Percentiles rank a stretch among this genome's conserved stretches.
These are phyloP conservation scores for Bipolaris bicolor DNA, from an alignment of 2,329 filamentous ascomycete genomes.

Conservation along the genomic window DNA sequence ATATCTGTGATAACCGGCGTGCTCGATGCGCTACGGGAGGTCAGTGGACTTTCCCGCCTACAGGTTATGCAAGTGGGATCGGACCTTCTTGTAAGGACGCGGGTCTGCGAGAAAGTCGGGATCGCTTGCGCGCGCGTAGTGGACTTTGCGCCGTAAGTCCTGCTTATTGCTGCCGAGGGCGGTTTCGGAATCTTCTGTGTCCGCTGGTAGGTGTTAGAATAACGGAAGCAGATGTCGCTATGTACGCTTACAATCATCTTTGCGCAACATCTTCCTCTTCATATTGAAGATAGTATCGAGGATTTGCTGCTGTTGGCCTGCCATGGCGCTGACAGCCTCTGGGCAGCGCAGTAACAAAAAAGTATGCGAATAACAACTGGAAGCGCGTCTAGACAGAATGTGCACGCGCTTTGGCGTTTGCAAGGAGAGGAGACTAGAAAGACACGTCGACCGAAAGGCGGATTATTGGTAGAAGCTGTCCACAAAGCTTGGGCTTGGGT, in stretches of 20 bases:
- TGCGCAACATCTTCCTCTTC: conserved; percentile 46
- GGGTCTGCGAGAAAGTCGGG: conserved; percentile 66
- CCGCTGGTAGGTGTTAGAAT: conserved; percentile 60
- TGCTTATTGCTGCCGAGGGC: conserved; percentile 75
- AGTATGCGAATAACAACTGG: conserved; percentile 16
- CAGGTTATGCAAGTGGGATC: conserved; percentile 26
- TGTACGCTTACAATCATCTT: conserved; percentile 41
- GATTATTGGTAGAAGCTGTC: conserved; percentile 3
- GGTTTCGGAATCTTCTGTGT: conserved; percentile 75
- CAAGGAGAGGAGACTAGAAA: background rate
- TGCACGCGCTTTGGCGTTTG: background rate
- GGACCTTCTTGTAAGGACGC: conserved; percentile 73
- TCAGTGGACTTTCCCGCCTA: conserved; percentile 19
- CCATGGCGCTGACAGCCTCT: conserved; percentile 39
- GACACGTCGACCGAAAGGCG: conserved; percentile 6
- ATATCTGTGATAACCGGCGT: conserved; percentile 73
- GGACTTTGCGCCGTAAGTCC: conserved; percentile 77
- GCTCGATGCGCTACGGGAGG: conserved; percentile 67
- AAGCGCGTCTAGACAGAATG: background rate
- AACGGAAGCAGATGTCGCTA: background rate
- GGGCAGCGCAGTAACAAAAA: conserved; percentile 22
- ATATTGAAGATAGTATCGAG: conserved; percentile 50
- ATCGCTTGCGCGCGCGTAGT: conserved; percentile 73
- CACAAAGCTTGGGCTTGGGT: conserved; percentile 13
- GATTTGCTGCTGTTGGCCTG: conserved; percentile 50